Evolutionary conservation across 495 filamentous ascomycete species (phyloP), one percentile per base, ranked within the genome.

Genomic region (Lineolata rhizophorae): DNA sequence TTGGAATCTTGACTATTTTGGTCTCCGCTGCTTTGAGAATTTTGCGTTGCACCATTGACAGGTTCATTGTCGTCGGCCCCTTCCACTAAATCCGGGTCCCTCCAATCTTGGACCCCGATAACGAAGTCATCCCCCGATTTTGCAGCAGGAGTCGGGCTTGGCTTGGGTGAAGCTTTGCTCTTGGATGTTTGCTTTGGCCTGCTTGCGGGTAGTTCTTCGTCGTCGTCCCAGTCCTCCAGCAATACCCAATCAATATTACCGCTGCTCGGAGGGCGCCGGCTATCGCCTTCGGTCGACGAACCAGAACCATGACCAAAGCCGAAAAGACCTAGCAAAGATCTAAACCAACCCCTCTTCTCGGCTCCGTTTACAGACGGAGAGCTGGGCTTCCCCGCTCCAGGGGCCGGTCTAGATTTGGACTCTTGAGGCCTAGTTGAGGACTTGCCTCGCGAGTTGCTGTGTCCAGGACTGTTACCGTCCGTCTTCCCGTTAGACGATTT

Each of bases 31-130:
- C n/a, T n/a, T n/a, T n/a, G n/a, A n/a, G n/a, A n/a, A n/a, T n/a
- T n/a, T n/a, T n/a, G n/a, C n/a, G n/a, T n/a, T n/a, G n/a, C n/a
- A n/a, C n/a, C n/a, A n/a, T n/a, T n/a, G n/a, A n/a, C n/a, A 8
- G 28, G 47, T 48, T 6, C 20, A 42, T 32, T 20, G 45, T 21
- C 26, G 37, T 45, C 31, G 22, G 35, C n/a, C 34, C 18, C 42
- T 31, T 6, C 52, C 37, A 19, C 62, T 12, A 90, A 56, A 45
- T 90, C 80, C 3, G 79, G 76, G 45, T 91, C 82, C 35, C 81
- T 70, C 82, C 82, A 91, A 42, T 92, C 82, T 38, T 92, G 81
- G 9, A 90, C 72, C 2, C 82, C 82, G 47, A 90, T 92, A n/a
- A 79, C 67, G 49, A 90, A 92, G 32, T 65, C 70, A 52, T 84